These are phyloP conservation scores for Starmerella stigmatis DNA, from an alignment of 805 yeast species.

Conservation along the genomic window DNA sequence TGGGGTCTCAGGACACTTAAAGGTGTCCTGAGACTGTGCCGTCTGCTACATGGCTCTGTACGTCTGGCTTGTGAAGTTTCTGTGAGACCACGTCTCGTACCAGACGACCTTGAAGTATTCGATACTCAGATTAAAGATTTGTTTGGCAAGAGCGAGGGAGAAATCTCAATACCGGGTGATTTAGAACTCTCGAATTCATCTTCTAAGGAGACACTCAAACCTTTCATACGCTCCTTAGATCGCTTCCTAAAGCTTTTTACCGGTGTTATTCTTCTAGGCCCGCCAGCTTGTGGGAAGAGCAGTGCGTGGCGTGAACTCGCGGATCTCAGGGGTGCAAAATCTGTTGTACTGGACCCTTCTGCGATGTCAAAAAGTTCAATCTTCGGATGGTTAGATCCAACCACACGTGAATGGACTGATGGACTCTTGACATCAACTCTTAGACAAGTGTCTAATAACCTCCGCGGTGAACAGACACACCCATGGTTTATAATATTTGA, in stretches of 20 bases:
- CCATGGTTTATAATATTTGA: conserved; percentile 75
- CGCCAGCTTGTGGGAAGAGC: conserved; percentile 66
- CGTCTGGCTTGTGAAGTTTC: conserved; percentile 47
- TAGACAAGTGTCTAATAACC: conserved; percentile 45
- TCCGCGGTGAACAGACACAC: conserved; percentile 47
- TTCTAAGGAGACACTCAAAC: conserved; percentile 24
- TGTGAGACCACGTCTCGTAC: conserved; percentile 56
- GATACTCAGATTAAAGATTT: conserved; percentile 6
- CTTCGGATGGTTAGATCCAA: conserved; percentile 59
- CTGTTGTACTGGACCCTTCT: conserved; percentile 59
- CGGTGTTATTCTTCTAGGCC: conserved; percentile 75
- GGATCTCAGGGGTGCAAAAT: conserved; percentile 35
- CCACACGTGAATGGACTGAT: conserved; percentile 87
- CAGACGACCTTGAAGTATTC: conserved; percentile 37
- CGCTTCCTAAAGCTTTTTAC: conserved; percentile 55
- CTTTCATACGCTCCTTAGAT: conserved; percentile 36
- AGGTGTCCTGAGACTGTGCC: conserved; percentile 51
- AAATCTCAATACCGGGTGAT: background rate
- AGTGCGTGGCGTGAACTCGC: conserved; percentile 42
- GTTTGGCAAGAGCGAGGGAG: background rate
- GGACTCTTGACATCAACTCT: conserved; percentile 66
- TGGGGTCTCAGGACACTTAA: conserved; percentile 82
- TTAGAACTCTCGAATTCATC: background rate
- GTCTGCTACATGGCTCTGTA: conserved; percentile 38
- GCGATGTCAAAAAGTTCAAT: conserved; percentile 54